Evolutionary conservation across 163 green algal genomes (phyloP), one percentile per base, ranked within the genome.

Genomic region (Volvox carteri): DNA sequence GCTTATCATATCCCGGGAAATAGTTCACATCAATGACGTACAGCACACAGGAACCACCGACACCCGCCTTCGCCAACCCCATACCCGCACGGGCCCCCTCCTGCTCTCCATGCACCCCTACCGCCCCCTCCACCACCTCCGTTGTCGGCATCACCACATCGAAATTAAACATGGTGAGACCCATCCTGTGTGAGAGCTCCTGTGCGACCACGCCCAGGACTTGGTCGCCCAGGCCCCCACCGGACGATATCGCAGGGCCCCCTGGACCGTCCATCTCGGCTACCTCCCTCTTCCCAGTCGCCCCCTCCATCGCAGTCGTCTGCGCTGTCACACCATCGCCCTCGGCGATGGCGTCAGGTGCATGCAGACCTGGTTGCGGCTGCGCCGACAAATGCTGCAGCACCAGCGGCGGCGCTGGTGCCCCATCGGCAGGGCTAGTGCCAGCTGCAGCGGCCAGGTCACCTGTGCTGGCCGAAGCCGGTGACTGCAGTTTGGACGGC

Each of bases 1-100:
- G 41, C 54, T 93, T 93, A 54, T 93, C 90, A 35, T 68, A 90
- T 14, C 90, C 90, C 0, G 90, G 90, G 25, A 90, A 92, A 67
- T 87, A 93, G 67, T 93, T 93, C 14, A 93, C 35, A 33, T 93
- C 90, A 18, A 91, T 79, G 1, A 92, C 78, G 48, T 75, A 54
- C 19, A 80, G 58, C n/a, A 65, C 54, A 23, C 54, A 65, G 3
- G 54, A 19, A 65, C 28, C 54, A 65, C n/a, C n/a, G n/a, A n/a
- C n/a, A n/a, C n/a, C n/a, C n/a, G n/a, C n/a, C n/a, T n/a, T 65
- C 54, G 28, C 54, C 54, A 65, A 65, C 8, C 5, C 54, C 5
- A 11, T 65, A 65, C 7, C 54, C 54, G 54, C 54, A 12, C 41
- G 16, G 21, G 21, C 4, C 16, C 37, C 58, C 44, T 30, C 74